These are phyloP conservation scores for Cryphonectria parasitica DNA, from an alignment of 2,329 filamentous ascomycete species.

Conservation along the genomic window DNA sequence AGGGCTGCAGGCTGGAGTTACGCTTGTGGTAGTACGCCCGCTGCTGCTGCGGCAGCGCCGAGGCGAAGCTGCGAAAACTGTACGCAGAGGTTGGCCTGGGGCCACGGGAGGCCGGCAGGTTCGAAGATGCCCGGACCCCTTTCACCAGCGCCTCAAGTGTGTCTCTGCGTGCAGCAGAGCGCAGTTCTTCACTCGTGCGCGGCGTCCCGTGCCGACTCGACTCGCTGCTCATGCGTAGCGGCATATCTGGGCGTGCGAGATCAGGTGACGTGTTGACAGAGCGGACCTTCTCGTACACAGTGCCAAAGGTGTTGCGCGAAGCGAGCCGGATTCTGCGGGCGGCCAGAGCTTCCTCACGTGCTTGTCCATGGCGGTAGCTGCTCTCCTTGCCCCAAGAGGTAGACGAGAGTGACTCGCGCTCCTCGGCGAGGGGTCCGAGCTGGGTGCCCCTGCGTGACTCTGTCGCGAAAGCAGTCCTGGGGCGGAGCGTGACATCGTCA, in stretches of 20 bases:
- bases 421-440: conserved; percentile 43
- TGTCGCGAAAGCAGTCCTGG: conserved; percentile 22
- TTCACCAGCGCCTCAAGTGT: conserved; percentile 22
- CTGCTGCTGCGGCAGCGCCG: conserved; percentile 8
- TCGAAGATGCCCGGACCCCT: background rate
- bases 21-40: conserved; percentile 18
- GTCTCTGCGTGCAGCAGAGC: conserved; percentile 14
- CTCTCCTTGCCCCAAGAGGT: conserved; percentile 15
- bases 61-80: conserved; percentile 25
- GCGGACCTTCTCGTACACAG: conserved; percentile 35
- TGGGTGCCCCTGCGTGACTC: conserved; percentile 28
- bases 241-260: conserved; percentile 23
- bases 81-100: conserved; percentile 16
- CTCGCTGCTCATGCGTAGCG: conserved; percentile 36
- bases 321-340: conserved; percentile 22
- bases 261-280: conserved; percentile 29
- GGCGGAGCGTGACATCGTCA: conserved; percentile 13
- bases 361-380: conserved; percentile 27
- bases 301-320: conserved; percentile 25
- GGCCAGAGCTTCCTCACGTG: conserved; percentile 37
- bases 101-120: background rate
- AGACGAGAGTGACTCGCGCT: conserved; percentile 37
- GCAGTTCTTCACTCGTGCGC: conserved; percentile 38
- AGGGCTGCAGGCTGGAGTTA: conserved; percentile 20
- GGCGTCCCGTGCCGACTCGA: conserved; percentile 27